phyloP scores from a whole-genome alignment of 2,329 filamentous ascomycete genomes.

The Colletotrichum lini region DNA sequence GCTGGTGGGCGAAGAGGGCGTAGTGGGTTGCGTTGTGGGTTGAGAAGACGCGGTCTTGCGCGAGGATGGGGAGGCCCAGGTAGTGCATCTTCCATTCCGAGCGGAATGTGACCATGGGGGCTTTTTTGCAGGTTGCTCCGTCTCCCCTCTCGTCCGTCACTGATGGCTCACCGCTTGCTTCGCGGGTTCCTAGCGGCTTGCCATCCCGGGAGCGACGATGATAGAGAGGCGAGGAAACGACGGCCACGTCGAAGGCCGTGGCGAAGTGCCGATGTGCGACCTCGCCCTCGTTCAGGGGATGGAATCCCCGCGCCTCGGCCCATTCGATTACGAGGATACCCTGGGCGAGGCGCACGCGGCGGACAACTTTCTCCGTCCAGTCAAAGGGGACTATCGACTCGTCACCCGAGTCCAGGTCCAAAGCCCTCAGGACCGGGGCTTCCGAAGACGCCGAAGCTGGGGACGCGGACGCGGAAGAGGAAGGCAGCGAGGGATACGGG shows the following conservation, averaged over 20 bases:
- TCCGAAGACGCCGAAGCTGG: not conserved
- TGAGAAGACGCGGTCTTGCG: constrained; percentile 74
- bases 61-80: constrained; percentile 67
- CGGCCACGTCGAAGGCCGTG: constrained; percentile 68
- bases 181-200: not conserved
- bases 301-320: constrained; percentile 67
- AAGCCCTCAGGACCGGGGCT: constrained; percentile 56
- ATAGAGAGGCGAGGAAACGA: constrained; percentile 11
- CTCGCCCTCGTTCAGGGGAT: constrained; percentile 66
- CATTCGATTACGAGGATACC: constrained; percentile 75
- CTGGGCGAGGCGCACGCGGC: constrained; percentile 67
- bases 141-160: not conserved
- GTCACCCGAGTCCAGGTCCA: constrained; percentile 64
- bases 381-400: constrained; percentile 67
- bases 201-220: not conserved
- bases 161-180: not conserved
- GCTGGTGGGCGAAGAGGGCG: constrained; percentile 74
- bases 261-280: constrained; percentile 71
- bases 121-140: not conserved
- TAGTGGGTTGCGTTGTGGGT: constrained; percentile 72
- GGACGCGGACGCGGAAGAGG: not conserved
- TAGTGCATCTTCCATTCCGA: constrained; percentile 74
- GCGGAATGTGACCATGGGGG: constrained; percentile 61
- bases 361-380: constrained; percentile 62
- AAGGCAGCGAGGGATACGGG: not conserved